These are phyloP conservation scores for Pythium sukuiense DNA, from an alignment of 352 stramenopile genomes.

Conservation along the genomic window DNA sequence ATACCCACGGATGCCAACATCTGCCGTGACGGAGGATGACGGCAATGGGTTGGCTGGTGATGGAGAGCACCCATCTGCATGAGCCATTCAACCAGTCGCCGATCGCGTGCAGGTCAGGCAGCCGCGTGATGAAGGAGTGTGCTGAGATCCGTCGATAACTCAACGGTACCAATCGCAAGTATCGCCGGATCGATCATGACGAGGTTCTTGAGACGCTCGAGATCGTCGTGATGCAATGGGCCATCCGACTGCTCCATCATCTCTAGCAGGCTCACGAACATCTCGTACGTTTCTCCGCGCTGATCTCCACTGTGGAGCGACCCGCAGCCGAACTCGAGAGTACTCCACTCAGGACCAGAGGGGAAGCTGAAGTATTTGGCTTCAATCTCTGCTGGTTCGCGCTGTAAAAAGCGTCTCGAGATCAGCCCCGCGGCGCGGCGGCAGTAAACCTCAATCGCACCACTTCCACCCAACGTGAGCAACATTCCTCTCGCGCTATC, in stretches of 20 bases:
- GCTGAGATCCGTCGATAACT: not conserved
- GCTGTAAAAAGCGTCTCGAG: not conserved
- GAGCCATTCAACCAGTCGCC: slow-evolving; percentile 35
- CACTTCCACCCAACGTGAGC: not conserved
- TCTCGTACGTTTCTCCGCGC: not conserved
- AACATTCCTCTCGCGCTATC: not conserved
- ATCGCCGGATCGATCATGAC: not conserved
- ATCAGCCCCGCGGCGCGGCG: not conserved
- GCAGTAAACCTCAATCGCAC: slow-evolving; percentile 1
- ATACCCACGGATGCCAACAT: not conserved
- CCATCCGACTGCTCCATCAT: slow-evolving; percentile 11
- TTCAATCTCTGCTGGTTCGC: not conserved
- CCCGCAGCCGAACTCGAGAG: slow-evolving; percentile 1
- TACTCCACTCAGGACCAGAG: not conserved
- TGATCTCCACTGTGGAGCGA: not conserved
- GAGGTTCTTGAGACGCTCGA: slow-evolving; percentile 6
- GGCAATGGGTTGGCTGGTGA: slow-evolving; percentile 13
- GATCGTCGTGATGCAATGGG: not conserved
- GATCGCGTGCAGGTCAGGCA: not conserved
- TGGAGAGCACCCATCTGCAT: slow-evolving; percentile 30
- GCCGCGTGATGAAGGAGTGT: slow-evolving; percentile 3
- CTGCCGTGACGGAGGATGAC: not conserved
- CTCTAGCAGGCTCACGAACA: slow-evolving; percentile 3
- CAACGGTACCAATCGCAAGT: too few relatives aligned
- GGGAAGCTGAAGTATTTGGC: slow-evolving; percentile 1